Evolutionary conservation across 805 yeast genomes (phyloP).

Genomic region (Ogataea corticis): DNA sequence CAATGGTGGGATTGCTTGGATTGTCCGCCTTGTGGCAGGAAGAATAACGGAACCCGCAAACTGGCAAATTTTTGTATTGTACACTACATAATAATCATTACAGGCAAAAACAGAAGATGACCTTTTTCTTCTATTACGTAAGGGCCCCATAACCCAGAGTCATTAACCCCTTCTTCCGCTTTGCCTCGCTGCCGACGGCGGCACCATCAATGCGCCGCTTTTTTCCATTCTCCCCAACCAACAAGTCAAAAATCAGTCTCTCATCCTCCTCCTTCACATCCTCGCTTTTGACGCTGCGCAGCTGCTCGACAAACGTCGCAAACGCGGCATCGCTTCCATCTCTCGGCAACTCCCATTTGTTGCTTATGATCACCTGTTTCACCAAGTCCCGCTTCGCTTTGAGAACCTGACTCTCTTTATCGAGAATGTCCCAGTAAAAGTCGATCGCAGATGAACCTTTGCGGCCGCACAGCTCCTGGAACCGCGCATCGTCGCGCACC

Average conservation of each 20-base stretch:
- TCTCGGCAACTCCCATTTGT: constrained; percentile 13
- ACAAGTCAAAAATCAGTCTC: constrained; percentile 19
- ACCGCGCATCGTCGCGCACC: constrained; percentile 57
- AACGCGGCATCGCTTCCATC: constrained; percentile 18
- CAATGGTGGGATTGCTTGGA: constrained; percentile 72
- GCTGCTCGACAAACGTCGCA: constrained; percentile 15
- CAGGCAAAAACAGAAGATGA: not conserved
- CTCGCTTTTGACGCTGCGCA: constrained; percentile 8
- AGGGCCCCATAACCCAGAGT: constrained; percentile 30
- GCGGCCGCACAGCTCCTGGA: constrained; percentile 65
- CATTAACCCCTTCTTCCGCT: constrained; percentile 20
- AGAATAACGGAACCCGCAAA: constrained; percentile 42
- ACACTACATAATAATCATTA: not conserved
- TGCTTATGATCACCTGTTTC: constrained; percentile 45
- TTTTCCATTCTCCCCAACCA: constrained; percentile 19
- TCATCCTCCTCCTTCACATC: constrained; percentile 19
- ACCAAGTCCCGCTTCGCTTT: constrained; percentile 62
- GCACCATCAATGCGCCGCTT: constrained; percentile 5
- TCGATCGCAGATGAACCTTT: constrained; percentile 79
- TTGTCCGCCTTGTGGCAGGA: constrained; percentile 63
- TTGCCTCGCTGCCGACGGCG: constrained; percentile 4
- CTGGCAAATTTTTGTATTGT: not conserved
- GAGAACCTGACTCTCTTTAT: constrained; percentile 56
- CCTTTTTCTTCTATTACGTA: constrained; percentile 1
- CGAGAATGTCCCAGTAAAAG: constrained; percentile 71